phyloP scores from a whole-genome alignment of 305 asterid genomes.

The Solanum chacoense region DNA sequence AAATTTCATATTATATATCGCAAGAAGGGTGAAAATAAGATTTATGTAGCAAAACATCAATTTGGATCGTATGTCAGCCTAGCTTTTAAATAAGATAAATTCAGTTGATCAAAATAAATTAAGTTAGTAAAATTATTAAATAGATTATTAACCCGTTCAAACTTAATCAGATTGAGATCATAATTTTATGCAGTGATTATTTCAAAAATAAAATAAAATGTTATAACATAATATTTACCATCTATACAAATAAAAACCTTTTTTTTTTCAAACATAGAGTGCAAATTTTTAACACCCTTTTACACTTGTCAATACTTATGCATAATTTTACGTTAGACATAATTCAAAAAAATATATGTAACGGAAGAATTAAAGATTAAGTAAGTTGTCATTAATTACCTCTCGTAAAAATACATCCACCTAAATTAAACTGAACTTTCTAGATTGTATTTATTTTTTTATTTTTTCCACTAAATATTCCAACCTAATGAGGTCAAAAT shows the following conservation, averaged over 20 bases:
- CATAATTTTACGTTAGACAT: neutral
- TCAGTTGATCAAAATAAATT: no score
- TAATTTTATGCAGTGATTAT: neutral
- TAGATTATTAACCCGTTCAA: neutral
- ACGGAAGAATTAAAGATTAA: neutral
- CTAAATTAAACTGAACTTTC: neutral
- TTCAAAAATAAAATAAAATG: no score
- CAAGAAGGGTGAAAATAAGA: neutral
- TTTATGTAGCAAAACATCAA: neutral
- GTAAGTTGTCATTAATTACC: neutral
- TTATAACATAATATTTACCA: neutral
- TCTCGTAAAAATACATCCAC: neutral
- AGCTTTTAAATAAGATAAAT: no score
- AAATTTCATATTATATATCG: neutral
- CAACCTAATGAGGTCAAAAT: neutral
- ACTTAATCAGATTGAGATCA: neutral
- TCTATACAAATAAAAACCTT: no score
- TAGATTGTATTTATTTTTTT: neutral
- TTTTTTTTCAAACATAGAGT: neutral
- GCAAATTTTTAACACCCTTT: neutral
- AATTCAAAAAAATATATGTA: neutral
- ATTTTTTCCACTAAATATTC: neutral
- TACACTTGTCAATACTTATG: neutral
- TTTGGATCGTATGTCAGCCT: no score
- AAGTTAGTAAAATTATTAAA: no score